Conservation (phyloP, 116 monocot species). For the Phalaenopsis hybrid region DNA sequence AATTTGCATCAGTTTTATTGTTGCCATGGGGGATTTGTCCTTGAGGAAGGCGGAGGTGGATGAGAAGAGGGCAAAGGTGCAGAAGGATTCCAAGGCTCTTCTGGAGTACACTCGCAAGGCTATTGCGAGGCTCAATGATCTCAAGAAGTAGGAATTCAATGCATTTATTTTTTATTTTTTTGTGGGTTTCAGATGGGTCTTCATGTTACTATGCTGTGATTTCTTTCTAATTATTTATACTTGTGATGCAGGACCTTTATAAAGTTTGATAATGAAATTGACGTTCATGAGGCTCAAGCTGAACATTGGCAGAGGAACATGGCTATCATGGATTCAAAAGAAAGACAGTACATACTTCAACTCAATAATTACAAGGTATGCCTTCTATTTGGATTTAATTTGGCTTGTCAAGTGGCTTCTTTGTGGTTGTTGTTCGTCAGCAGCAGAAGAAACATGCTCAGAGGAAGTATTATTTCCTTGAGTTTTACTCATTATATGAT, state of each 20-base stretch:
- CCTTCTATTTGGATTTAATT: not conserved
- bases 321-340: constrained; percentile 86
- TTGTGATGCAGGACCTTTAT: constrained; percentile 41
- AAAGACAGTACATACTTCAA: constrained; percentile 73
- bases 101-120: constrained; percentile 93
- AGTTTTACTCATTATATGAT: not conserved
- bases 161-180: not conserved
- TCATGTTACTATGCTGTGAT: not conserved
- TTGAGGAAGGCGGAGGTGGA: constrained; percentile 85
- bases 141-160: constrained; percentile 65
- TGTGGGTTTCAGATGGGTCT: not conserved
- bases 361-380: constrained; percentile 78
- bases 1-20: constrained; percentile 50
- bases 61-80: constrained; percentile 84
- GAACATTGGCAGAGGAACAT: constrained; percentile 88
- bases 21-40: constrained; percentile 78
- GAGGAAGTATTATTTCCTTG: not conserved
- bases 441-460: not conserved
- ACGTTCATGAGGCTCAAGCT: constrained; percentile 68
- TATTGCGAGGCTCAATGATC: constrained; percentile 76
- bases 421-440: not conserved
- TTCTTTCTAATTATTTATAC: not conserved
- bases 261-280: constrained; percentile 80
- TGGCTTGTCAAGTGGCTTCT: not conserved
- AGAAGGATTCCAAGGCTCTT: constrained; percentile 78